These are phyloP conservation scores for Wilhelminamyces savonicus DNA, from an alignment of 805 yeast species.

Conservation along the genomic window DNA sequence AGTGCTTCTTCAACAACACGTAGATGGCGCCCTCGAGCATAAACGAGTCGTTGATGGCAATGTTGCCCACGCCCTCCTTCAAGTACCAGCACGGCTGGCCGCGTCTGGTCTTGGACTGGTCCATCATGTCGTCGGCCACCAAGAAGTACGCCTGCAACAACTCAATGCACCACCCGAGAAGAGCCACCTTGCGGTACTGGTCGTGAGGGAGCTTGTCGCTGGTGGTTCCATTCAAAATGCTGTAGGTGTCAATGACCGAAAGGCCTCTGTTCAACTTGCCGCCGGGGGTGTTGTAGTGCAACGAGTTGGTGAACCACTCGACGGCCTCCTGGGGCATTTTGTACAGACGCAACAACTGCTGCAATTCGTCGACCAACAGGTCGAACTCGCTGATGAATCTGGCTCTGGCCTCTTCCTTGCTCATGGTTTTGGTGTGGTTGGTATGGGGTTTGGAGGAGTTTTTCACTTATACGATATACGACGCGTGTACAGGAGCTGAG, in stretches of 20 bases:
- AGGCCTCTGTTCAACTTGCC: conserved; percentile 96
- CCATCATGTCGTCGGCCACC: conserved; percentile 99
- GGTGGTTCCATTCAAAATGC: conserved; percentile 56
- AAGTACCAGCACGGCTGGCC: conserved; percentile 99
- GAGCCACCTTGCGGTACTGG: conserved; percentile 79
- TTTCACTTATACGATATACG: not conserved
- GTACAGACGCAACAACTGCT: conserved; percentile 52
- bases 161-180: conserved; percentile 94
- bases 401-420: conserved; percentile 37
- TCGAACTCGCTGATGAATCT: conserved; percentile 69
- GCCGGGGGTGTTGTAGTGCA: conserved; percentile 88
- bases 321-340: conserved; percentile 84
- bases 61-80: conserved; percentile 71
- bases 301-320: conserved; percentile 69
- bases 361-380: conserved; percentile 68
- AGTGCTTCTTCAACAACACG: conserved; percentile 80
- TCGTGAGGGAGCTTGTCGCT: conserved; percentile 53
- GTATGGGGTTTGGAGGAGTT: not conserved
- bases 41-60: conserved; percentile 96
- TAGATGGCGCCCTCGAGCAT: conserved; percentile 95
- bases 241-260: conserved; percentile 90
- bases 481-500: too few species aligned
- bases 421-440: conserved; percentile 9
- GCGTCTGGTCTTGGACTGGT: conserved; percentile 90
- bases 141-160: conserved; percentile 92